These are phyloP conservation scores for Annona cherimola DNA, from an alignment of 164 flowering plant genomes.

Conservation along the genomic window DNA sequence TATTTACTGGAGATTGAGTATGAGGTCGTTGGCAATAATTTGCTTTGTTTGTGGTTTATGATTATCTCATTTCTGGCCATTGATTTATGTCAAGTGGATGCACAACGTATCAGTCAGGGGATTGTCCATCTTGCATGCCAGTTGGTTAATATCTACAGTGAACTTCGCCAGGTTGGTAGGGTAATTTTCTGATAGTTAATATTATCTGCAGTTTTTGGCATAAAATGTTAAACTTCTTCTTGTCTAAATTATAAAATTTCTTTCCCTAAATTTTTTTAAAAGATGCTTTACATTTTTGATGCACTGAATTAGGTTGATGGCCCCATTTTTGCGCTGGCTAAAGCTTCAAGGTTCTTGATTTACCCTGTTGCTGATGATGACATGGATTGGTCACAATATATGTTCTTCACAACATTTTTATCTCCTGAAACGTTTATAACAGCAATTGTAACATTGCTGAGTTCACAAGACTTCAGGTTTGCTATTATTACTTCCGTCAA, in stretches of 20 bases:
- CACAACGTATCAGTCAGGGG: constrained; percentile 27
- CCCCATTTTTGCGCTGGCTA: constrained; percentile 60
- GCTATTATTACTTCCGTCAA: constrained; percentile 50
- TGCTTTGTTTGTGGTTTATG: constrained; percentile 59
- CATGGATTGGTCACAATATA: constrained; percentile 7
- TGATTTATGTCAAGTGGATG: constrained; percentile 23
- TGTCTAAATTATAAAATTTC: too few relatives aligned
- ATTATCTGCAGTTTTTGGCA: neutral
- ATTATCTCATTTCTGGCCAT: constrained; percentile 40
- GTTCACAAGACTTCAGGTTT: constrained; percentile 50
- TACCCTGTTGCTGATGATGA: constrained; percentile 23
- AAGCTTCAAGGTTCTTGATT: constrained; percentile 50
- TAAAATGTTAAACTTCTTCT: neutral
- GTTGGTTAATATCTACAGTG: constrained; percentile 59
- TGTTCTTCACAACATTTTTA: constrained; percentile 14
- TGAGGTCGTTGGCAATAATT: constrained; percentile 58
- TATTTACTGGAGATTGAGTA: constrained; percentile 71
- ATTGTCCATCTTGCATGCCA: constrained; percentile 51
- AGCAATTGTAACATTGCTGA: constrained; percentile 45
- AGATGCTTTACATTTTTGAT: neutral
- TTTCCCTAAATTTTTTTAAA: too few relatives aligned
- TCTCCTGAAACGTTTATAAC: constrained; percentile 32
- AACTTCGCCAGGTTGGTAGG: constrained; percentile 87
- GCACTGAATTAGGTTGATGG: constrained; percentile 48
- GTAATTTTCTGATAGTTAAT: neutral